phyloP scores from a whole-genome alignment of 2,329 filamentous ascomycete genomes.

The Xylaria sp. region DNA sequence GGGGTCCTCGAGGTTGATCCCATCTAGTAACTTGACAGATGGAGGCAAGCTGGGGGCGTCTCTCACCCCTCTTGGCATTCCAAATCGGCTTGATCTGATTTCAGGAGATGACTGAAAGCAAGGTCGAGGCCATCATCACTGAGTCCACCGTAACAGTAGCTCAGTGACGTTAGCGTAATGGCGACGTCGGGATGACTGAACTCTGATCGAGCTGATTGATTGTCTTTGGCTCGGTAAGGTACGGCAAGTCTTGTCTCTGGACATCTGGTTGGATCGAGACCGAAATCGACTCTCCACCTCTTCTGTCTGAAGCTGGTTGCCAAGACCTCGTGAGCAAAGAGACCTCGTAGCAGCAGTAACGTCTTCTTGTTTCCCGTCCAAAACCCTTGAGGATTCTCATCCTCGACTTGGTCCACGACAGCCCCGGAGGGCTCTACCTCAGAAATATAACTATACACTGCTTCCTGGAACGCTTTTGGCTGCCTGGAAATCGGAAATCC shows the following conservation, averaged over 20 bases:
- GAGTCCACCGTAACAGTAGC: conserved; percentile 61
- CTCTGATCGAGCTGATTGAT: conserved; percentile 56
- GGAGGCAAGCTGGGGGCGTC: conserved; percentile 38
- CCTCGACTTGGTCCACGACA: conserved; percentile 43
- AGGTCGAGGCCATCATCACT: conserved; percentile 50
- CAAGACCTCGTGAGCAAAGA: conserved; percentile 60
- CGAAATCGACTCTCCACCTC: conserved; percentile 68
- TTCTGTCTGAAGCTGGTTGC: conserved; percentile 57
- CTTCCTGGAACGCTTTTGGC: conserved; percentile 31
- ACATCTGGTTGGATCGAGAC: conserved; percentile 48
- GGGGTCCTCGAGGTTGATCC: conserved; percentile 62
- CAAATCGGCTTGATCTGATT: conserved; percentile 52
- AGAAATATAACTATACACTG: conserved; percentile 50
- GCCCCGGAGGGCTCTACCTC: conserved; percentile 31
- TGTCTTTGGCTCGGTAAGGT: conserved; percentile 63
- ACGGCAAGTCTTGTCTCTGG: conserved; percentile 55
- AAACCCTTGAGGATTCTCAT: conserved; percentile 32
- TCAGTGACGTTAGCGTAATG: conserved; percentile 57
- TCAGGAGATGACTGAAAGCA: conserved; percentile 50
- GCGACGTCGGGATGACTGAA: conserved; percentile 65
- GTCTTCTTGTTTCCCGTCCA: conserved; percentile 41
- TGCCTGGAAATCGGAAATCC: conserved; percentile 48
- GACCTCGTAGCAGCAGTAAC: conserved; percentile 55
- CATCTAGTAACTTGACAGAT: conserved; percentile 45
- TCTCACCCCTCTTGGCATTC: conserved; percentile 54